Evolutionary conservation across 768 basidiomycete genomes (phyloP).

Genomic region (Russula olivacea): DNA sequence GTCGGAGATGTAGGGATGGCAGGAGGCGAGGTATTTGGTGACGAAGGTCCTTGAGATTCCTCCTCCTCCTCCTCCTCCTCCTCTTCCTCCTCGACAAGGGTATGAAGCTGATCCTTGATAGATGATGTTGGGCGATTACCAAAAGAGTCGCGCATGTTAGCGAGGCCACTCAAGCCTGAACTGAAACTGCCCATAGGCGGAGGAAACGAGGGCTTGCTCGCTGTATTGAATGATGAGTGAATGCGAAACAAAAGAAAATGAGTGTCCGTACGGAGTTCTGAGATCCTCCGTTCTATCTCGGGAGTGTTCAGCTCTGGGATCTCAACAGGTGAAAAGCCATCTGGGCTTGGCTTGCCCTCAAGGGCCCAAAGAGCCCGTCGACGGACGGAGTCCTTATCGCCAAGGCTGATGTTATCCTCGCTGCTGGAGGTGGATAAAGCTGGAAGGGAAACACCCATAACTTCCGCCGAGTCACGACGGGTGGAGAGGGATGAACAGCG

Average conservation of each 20-base stretch:
- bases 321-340: slow-evolving; percentile 67
- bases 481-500: slow-evolving; percentile 87
- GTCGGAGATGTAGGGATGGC: slow-evolving; percentile 28
- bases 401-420: slow-evolving; percentile 63
- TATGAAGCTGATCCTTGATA: slow-evolving; percentile 71
- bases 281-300: slow-evolving; percentile 48
- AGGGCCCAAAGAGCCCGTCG: slow-evolving; percentile 80
- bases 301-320: slow-evolving; percentile 71
- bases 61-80: slow-evolving; percentile 48
- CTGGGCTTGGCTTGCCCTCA: slow-evolving; percentile 71
- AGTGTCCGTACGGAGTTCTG: slow-evolving; percentile 58
- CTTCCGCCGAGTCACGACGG: slow-evolving; percentile 80
- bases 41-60: slow-evolving; percentile 28
- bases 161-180: slow-evolving; percentile 38
- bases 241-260: not conserved
- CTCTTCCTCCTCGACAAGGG: slow-evolving; percentile 80
- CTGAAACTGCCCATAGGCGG: slow-evolving; percentile 42
- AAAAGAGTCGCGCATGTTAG: slow-evolving; percentile 75
- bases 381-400: slow-evolving; percentile 73
- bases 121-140: slow-evolving; percentile 61
- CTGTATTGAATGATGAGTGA: slow-evolving; percentile 32
- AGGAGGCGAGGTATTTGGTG: slow-evolving; percentile 21
- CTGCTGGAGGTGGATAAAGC: slow-evolving; percentile 54
- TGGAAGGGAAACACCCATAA: slow-evolving; percentile 78
- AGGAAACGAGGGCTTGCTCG: slow-evolving; percentile 55